Evolutionary conservation across 176 grass and related monocot genomes (phyloP).

Genomic region (Aegilops umbellulata): DNA sequence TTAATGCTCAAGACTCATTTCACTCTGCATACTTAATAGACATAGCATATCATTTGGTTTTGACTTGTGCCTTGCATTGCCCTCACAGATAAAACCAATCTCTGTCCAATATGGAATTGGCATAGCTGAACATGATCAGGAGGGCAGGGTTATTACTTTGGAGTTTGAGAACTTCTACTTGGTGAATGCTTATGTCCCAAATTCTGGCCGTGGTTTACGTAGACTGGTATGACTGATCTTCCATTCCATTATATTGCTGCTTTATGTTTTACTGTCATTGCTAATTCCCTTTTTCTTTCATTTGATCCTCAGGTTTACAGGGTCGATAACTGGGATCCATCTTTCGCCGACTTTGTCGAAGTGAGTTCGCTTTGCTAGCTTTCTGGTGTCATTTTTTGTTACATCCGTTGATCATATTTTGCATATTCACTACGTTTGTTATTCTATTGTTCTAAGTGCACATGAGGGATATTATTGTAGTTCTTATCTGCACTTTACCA

Average conservation of each 20-base stretch:
- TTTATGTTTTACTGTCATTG: conserved; percentile 20
- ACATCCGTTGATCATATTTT: not conserved
- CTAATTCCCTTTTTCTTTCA: conserved; percentile 11
- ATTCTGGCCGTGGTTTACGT: conserved; percentile 68
- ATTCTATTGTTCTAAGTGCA: not conserved
- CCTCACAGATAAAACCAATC: conserved; percentile 74
- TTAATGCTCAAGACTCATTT: conserved; percentile 13
- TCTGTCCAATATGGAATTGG: conserved; percentile 71
- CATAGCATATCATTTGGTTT: not conserved
- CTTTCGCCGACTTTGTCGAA: conserved; percentile 71
- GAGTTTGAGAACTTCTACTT: conserved; percentile 92
- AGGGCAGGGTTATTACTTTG: conserved; percentile 77
- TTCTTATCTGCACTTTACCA: conserved; percentile 11
- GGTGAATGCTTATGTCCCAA: conserved; percentile 82
- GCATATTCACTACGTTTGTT: not conserved
- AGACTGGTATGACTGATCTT: conserved; percentile 48
- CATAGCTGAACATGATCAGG: conserved; percentile 67
- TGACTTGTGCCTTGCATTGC: conserved; percentile 24
- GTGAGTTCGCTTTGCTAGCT: conserved; percentile 27
- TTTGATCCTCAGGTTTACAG: conserved; percentile 62
- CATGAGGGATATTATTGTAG: not conserved
- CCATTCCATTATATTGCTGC: not conserved
- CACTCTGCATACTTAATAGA: not conserved
- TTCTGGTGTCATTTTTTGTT: conserved; percentile 19
- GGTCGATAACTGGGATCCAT: conserved; percentile 66